Evolutionary conservation across 2,329 filamentous ascomycete species (phyloP).

Genomic region (Neofusicoccum cordaticola): DNA sequence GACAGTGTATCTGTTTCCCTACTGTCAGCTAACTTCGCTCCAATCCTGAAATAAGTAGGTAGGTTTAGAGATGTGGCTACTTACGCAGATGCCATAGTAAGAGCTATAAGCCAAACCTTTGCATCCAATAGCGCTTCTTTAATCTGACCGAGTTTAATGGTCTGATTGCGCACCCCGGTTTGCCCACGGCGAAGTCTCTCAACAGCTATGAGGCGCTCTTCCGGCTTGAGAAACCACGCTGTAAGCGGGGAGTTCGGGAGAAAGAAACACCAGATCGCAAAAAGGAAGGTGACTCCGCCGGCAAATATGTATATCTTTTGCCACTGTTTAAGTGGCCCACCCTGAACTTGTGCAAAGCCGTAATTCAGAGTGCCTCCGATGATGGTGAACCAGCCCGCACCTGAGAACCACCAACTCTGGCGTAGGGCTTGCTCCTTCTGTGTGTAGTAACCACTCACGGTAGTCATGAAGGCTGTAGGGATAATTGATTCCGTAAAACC

Average conservation of each 20-base stretch:
- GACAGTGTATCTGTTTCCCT: conserved; percentile 50
- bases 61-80: too few species aligned
- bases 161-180: conserved; percentile 34
- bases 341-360: conserved; percentile 33
- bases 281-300: too few species aligned
- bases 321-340: conserved; percentile 46
- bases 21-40: too few species aligned
- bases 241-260: too few species aligned
- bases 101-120: conserved; percentile 61
- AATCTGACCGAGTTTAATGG: conserved; percentile 63
- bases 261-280: too few species aligned
- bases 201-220: too few species aligned
- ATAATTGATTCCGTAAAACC: conserved; percentile 57
- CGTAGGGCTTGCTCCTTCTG: conserved; percentile 38
- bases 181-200: too few species aligned
- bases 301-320: too few species aligned
- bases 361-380: conserved; percentile 25
- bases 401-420: conserved; percentile 28
- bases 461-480: conserved; percentile 57
- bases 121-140: conserved; percentile 57
- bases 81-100: conserved; percentile 66
- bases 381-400: conserved; percentile 26
- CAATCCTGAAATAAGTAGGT: too few species aligned
- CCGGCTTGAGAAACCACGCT: too few species aligned
- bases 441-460: conserved; percentile 44